phyloP scores from a whole-genome alignment of 2,329 filamentous ascomycete genomes.

The Seiridium cupressi region DNA sequence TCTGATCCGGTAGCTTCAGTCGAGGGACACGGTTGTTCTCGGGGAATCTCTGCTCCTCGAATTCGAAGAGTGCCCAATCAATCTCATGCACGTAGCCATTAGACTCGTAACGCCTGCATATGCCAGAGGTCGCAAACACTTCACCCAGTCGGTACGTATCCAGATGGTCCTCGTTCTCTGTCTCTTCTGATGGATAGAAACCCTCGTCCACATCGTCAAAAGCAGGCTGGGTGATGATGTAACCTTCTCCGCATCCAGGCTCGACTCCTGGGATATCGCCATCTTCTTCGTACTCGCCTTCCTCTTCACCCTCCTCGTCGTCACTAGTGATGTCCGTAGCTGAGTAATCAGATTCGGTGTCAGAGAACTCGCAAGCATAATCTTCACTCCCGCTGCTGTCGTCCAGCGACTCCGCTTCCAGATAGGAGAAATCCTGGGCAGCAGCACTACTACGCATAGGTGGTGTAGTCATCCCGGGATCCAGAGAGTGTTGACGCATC shows the following conservation, averaged over 20 bases:
- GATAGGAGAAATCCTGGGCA: slow-evolving; percentile 14
- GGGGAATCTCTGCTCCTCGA: slow-evolving; percentile 69
- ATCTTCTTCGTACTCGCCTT: slow-evolving; percentile 55
- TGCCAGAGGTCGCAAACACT: slow-evolving; percentile 85
- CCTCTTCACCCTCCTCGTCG: slow-evolving; percentile 50
- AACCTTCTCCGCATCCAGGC: slow-evolving; percentile 71
- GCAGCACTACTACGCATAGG: slow-evolving; percentile 22
- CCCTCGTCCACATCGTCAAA: slow-evolving; percentile 81
- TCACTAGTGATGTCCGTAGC: slow-evolving; percentile 47
- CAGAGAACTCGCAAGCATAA: slow-evolving; percentile 60
- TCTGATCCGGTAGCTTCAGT: slow-evolving; percentile 14
- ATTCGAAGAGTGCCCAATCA: slow-evolving; percentile 90
- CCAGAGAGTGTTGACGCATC: slow-evolving; percentile 7
- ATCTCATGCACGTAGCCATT: slow-evolving; percentile 82
- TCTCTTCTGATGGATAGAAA: slow-evolving; percentile 74
- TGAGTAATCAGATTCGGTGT: slow-evolving; percentile 47
- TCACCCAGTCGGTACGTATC: slow-evolving; percentile 78
- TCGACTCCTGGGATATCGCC: slow-evolving; percentile 80
- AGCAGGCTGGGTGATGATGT: slow-evolving; percentile 87
- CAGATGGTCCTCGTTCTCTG: slow-evolving; percentile 77
- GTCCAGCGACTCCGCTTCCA: slow-evolving; percentile 33
- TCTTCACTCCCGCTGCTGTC: slow-evolving; percentile 50
- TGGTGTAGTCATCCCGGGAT: slow-evolving; percentile 14
- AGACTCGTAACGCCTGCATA: slow-evolving; percentile 70
- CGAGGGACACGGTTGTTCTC: slow-evolving; percentile 67